Evolutionary conservation across 108 stramenopile genomes (phyloP).

Genomic region (Epithemia pelagica): DNA sequence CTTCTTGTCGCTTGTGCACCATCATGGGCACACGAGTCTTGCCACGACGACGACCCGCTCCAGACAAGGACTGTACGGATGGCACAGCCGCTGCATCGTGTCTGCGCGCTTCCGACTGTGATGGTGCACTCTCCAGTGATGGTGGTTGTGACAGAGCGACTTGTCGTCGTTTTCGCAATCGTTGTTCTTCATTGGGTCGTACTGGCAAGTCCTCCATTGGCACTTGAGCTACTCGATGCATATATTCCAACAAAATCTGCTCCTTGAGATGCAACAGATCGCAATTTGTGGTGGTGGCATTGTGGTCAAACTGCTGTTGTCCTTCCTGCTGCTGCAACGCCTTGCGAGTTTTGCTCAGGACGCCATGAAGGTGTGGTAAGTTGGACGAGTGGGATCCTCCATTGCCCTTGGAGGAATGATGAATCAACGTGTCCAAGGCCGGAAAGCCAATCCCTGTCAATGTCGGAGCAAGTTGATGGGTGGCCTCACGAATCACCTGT

Average conservation of each 20-base stretch:
- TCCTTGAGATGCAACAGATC: slow-evolving; percentile 36
- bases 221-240: slow-evolving; percentile 33
- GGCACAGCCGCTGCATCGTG: not conserved
- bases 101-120: not conserved
- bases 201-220: slow-evolving; percentile 10
- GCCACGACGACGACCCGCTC: not conserved
- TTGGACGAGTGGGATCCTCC: slow-evolving; percentile 20
- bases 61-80: not conserved
- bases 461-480: slow-evolving; percentile 37
- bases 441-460: slow-evolving; percentile 34
- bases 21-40: slow-evolving; percentile 14
- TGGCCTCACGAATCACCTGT: slow-evolving; percentile 50
- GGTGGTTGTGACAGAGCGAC: too few species aligned
- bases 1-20: slow-evolving; percentile 5
- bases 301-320: slow-evolving; percentile 16
- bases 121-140: not conserved
- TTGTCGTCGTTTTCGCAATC: slow-evolving; percentile 1
- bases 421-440: slow-evolving; percentile 15
- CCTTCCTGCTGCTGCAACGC: slow-evolving; percentile 14
- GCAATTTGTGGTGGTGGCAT: too few species aligned
- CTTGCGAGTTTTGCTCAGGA: slow-evolving; percentile 34
- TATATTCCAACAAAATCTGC: slow-evolving; percentile 46
- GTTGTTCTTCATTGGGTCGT: slow-evolving; percentile 23
- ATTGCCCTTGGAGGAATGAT: slow-evolving; percentile 12
- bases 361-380: slow-evolving; percentile 43